Percentiles rank a stretch among this genome's conserved stretches.
Conservation (phyloP, 257 asterid species). For the Solanum pennellii region DNA sequence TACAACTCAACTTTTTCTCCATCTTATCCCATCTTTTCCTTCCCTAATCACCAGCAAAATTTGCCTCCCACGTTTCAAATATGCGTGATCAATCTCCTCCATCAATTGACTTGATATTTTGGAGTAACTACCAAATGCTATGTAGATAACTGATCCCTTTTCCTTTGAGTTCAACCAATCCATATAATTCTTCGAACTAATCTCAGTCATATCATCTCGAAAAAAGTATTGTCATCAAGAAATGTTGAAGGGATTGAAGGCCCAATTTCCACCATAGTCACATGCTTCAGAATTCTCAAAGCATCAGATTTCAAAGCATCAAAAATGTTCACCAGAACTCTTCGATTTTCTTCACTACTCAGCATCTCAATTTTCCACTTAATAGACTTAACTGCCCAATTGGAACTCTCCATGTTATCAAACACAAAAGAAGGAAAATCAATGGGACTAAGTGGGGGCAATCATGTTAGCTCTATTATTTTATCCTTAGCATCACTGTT, state of each 20-base stretch:
- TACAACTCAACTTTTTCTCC: neutral
- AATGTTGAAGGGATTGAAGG: slow-evolving; percentile 5
- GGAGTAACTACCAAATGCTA: slow-evolving; percentile 4
- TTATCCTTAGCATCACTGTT: neutral
- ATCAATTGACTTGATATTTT: neutral
- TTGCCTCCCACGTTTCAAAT: slow-evolving; percentile 1
- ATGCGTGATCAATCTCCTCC: slow-evolving; percentile 5
- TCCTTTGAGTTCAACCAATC: neutral
- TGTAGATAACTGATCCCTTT: neutral
- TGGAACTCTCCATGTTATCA: neutral
- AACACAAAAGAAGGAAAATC: slow-evolving; percentile 3
- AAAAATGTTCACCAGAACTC: neutral
- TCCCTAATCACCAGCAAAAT: slow-evolving; percentile 13
- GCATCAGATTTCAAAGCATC: neutral
- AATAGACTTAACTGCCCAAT: neutral
- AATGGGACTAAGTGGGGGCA: neutral
- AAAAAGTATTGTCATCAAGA: neutral
- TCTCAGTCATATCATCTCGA: neutral
- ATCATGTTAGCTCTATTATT: neutral
- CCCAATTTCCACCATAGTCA: neutral
- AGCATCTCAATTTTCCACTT: neutral
- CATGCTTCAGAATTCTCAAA: neutral
- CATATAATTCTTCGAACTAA: neutral
- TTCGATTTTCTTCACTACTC: neutral
- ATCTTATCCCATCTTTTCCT: neutral